phyloP scores from a whole-genome alignment of 2,329 filamentous ascomycete species.

The Ascochyta pisi region DNA sequence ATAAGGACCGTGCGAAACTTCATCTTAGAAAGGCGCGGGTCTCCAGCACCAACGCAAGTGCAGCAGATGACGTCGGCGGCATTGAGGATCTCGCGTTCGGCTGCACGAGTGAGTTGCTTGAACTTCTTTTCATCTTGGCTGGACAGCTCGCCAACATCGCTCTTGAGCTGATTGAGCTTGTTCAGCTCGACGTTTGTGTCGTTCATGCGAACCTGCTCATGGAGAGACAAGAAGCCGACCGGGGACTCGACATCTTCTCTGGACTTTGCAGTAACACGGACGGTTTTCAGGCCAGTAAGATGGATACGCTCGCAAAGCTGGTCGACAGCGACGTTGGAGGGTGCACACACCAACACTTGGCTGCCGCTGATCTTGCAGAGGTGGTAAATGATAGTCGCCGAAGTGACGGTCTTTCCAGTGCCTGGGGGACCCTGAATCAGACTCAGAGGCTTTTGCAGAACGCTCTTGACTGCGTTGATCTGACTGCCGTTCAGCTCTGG shows the following conservation, averaged over 20 bases:
- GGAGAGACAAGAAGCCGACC: constrained; percentile 91
- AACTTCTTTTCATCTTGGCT: constrained; percentile 98
- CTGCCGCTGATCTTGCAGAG: constrained; percentile 93
- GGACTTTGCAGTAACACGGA: constrained; percentile 97
- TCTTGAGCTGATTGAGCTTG: constrained; percentile 92
- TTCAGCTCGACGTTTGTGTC: constrained; percentile 93
- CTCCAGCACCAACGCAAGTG: constrained; percentile 95
- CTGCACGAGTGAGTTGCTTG: constrained; percentile 91
- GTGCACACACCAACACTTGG: constrained; percentile 94
- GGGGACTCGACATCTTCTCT: constrained; percentile 99
- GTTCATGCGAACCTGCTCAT: constrained; percentile 97
- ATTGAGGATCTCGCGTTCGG: constrained; percentile 91
- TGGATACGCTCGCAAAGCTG: constrained; percentile 98
- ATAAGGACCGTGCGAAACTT: constrained; percentile 98
- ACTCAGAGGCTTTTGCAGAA: constrained; percentile 90
- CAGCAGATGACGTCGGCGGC: constrained; percentile 99
- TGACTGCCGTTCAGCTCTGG: constrained; percentile 96
- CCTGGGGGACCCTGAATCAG: constrained; percentile 96
- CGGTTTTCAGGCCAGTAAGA: constrained; percentile 91
- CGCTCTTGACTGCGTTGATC: constrained; percentile 94
- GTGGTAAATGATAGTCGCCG: constrained; percentile 98
- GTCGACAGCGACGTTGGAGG: constrained; percentile 97
- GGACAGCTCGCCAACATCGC: constrained; percentile 86
- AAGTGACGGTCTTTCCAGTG: constrained; percentile 98
- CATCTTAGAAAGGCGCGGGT: constrained; percentile 93